phyloP scores from a whole-genome alignment of 2,329 filamentous ascomycete genomes.

The Hypoxylon sp. region DNA sequence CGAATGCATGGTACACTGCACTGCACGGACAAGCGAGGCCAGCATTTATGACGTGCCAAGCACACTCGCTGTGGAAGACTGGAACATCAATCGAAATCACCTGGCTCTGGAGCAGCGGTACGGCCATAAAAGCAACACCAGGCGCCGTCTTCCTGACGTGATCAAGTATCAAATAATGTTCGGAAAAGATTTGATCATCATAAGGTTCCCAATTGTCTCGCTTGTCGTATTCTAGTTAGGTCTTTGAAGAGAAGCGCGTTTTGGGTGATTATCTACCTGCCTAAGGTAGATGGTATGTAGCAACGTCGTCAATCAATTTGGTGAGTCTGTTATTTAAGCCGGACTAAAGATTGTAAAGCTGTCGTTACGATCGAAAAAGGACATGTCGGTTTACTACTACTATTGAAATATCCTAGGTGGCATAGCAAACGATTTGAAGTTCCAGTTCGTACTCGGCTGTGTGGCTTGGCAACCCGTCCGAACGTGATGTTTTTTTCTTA shows the following conservation, averaged over 20 bases:
- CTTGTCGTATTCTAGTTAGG: neutral
- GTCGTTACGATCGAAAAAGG: constrained; percentile 6
- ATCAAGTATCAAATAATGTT: constrained; percentile 5
- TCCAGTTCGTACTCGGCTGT: neutral
- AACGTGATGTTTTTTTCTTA: neutral
- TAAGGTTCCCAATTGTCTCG: constrained; percentile 2
- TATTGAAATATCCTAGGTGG: neutral
- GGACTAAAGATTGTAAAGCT: constrained; percentile 3
- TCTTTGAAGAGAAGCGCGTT: neutral
- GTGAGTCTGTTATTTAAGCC: constrained; percentile 3
- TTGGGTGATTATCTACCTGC: neutral
- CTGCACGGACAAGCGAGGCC: constrained; percentile 22
- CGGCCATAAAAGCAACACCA: constrained; percentile 3
- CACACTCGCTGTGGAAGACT: constrained; percentile 22
- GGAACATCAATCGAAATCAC: constrained; percentile 29
- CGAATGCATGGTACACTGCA: constrained; percentile 25
- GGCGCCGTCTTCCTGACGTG: constrained; percentile 2
- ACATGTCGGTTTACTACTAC: constrained; percentile 1
- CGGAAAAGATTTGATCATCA: constrained; percentile 9
- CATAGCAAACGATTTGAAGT: neutral
- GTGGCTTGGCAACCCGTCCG: constrained; percentile 10
- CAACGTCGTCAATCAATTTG: neutral
- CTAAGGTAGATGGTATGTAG: neutral
- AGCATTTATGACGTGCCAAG: constrained; percentile 32
- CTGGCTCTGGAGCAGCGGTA: constrained; percentile 7